Base-by-base conservation (phyloP, 768 basidiomycete genomes). In the Fomitopsis serialis region DNA sequence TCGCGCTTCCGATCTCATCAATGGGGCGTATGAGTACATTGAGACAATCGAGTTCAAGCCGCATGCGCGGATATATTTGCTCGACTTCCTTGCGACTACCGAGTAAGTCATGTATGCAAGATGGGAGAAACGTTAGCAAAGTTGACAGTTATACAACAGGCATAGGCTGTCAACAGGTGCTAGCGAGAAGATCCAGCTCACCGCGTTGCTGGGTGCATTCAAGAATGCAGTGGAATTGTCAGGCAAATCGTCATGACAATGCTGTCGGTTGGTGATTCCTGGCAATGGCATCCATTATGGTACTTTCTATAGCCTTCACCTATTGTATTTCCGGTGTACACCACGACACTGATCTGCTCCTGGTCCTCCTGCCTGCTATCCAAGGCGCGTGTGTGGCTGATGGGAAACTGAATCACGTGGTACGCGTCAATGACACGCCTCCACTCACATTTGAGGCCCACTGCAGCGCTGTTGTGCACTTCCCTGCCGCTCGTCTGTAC, bases 1-100 rank as follows among this genome's bases (percentile, higher is more conserved):
- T 99, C 40, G 97, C 97, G 4, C 73, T 98, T 22, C 97, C 98
- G 97, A 99, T 71, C 76, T 99, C 43, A 83, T 99, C 25, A 78
- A 84, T 25, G 96, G 96, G 22, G 84, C 93, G 27, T 97, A 88
- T 67, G 97, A 99, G 53, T 93, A 91, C 62, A 72, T 93, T 11
- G 85, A 91, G 61, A 87, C 84, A 0, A 79, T 98, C 49, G 92
- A 95, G 45, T 78, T 98, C 58, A 88, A 92, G 56, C 78, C 88
- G 8, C 81, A 89, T 51, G 88, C 90, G n/a, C 76, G 92, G 44
- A 82, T 95, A 32, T 98, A 97, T 64, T 76, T 99, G 8, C 71
- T 99, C 21, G 97, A 98, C 65, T 84, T 93, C 58, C 70, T 99
- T 21, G 94, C 95, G n/a, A 88, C 87, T n/a, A 89, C 84, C 50